A percentile compares a stretch with the other conserved stretches of the same genome.
phyloP scores from a whole-genome alignment of 108 stramenopile species.

The Pinguiococcus pyrenoidosus region DNA sequence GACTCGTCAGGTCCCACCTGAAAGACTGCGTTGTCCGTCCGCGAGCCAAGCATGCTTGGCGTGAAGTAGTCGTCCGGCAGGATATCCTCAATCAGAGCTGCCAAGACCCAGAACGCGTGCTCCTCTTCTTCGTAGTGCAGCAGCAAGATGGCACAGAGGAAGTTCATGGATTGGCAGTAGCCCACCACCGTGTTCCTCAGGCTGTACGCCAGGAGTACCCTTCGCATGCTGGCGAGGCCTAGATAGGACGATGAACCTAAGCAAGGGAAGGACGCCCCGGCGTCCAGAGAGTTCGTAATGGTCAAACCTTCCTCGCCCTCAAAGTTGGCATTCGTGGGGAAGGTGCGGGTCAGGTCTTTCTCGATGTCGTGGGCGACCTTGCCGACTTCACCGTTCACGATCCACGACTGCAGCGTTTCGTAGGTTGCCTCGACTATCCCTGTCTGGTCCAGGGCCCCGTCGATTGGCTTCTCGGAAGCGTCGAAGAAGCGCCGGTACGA shows the following conservation, averaged over 20 bases:
- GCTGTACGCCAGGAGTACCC: slow-evolving; percentile 19
- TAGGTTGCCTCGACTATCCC: too few relatives aligned
- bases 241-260: too few relatives aligned
- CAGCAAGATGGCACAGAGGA: slow-evolving; percentile 22
- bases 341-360: slow-evolving; percentile 10
- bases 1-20: too few relatives aligned
- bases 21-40: slow-evolving; percentile 16
- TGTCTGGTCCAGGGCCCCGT: too few relatives aligned
- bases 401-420: too few relatives aligned
- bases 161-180: slow-evolving; percentile 34
- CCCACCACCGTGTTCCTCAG: slow-evolving; percentile 19
- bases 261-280: too few relatives aligned
- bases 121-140: slow-evolving; percentile 27
- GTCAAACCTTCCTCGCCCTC: slow-evolving; percentile 10
- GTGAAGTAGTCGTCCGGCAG: slow-evolving; percentile 25
- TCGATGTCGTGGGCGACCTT: slow-evolving; percentile 10
- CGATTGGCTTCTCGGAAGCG: too few relatives aligned
- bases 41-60: slow-evolving; percentile 9
- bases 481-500: too few relatives aligned
- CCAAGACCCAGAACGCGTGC: slow-evolving; percentile 28
- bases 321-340: slow-evolving; percentile 12
- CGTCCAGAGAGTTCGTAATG: too few relatives aligned
- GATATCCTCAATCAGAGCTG: slow-evolving; percentile 17
- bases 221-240: too few relatives aligned
- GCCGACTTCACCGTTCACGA: too few relatives aligned